phyloP scores from a whole-genome alignment of 2,329 filamentous ascomycete species.

The Paecilomyces sp. region DNA sequence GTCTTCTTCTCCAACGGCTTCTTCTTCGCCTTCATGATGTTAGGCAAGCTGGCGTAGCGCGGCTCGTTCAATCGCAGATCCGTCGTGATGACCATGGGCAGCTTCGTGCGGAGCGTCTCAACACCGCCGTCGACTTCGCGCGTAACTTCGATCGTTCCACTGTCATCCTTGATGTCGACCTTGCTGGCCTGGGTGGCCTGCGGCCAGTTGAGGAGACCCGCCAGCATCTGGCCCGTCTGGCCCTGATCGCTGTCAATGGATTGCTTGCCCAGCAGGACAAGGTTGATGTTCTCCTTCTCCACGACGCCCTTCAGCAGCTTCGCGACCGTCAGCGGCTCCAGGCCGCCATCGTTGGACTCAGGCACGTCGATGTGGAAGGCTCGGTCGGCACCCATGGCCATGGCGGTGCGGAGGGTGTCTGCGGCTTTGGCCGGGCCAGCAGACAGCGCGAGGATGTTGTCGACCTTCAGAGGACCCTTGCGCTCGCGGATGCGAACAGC shows the following conservation, averaged over 20 bases:
- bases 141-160: conserved; percentile 66
- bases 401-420: conserved; percentile 87
- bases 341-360: conserved; percentile 57
- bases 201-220: conserved; percentile 81
- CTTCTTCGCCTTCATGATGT: conserved; percentile 99
- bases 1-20: conserved; percentile 94
- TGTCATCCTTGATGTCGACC: conserved; percentile 64
- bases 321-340: conserved; percentile 86
- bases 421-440: conserved; percentile 81
- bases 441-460: conserved; percentile 84
- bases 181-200: conserved; percentile 91
- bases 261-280: conserved; percentile 95
- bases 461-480: conserved; percentile 68
- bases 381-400: conserved; percentile 98
- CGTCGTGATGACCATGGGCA: conserved; percentile 92
- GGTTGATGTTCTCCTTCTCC: conserved; percentile 76
- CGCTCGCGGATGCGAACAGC: conserved; percentile 89
- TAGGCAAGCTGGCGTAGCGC: conserved; percentile 87
- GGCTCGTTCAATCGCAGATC: conserved; percentile 93
- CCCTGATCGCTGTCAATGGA: conserved; percentile 93
- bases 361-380: conserved; percentile 77
- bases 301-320: conserved; percentile 80
- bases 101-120: conserved; percentile 76
- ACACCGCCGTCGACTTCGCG: conserved; percentile 93
- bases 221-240: conserved; percentile 98